These are phyloP conservation scores for Ascocoryne sarcoides DNA, from an alignment of 2,329 filamentous ascomycete species.

Conservation along the genomic window DNA sequence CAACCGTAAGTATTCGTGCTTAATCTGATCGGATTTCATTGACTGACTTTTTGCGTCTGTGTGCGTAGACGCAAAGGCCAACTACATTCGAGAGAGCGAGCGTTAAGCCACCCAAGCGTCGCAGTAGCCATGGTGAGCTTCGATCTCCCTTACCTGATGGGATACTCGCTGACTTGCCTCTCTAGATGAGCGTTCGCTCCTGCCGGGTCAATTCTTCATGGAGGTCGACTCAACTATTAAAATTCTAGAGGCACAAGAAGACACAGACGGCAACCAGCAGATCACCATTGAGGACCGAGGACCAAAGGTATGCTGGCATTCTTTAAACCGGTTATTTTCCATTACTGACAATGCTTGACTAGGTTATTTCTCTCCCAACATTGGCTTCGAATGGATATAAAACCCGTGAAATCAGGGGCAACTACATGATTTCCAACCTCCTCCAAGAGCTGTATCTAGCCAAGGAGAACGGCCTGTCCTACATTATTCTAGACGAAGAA, in stretches of 20 bases:
- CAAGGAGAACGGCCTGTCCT: slow-evolving; percentile 79
- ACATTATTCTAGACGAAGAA: slow-evolving; percentile 84
- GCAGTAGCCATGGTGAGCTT: slow-evolving; percentile 27
- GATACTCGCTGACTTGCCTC: slow-evolving; percentile 7
- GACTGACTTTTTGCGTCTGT: too few species aligned
- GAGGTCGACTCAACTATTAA: slow-evolving; percentile 78
- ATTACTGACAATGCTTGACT: too few species aligned
- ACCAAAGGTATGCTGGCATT: slow-evolving; percentile 62
- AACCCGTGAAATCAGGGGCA: slow-evolving; percentile 84
- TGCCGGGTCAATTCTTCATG: slow-evolving; percentile 73
- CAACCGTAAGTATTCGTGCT: slow-evolving; percentile 17
- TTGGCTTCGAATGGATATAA: slow-evolving; percentile 79
- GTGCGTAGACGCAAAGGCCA: slow-evolving; percentile 18
- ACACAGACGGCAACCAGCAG: slow-evolving; percentile 89
- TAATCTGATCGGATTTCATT: neutral
- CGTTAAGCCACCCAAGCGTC: slow-evolving; percentile 20
- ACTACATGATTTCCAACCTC: slow-evolving; percentile 94
- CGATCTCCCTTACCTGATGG: neutral
- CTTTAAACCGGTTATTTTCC: too few species aligned
- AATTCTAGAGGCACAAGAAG: slow-evolving; percentile 73
- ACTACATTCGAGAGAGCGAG: slow-evolving; percentile 12
- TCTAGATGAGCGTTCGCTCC: slow-evolving; percentile 62
- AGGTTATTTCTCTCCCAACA: slow-evolving; percentile 78
- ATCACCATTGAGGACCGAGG: slow-evolving; percentile 96
- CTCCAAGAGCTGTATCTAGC: slow-evolving; percentile 91